Evolutionary conservation across 208 protist species (phyloP), one percentile per base, ranked within the genome.

Genomic region (Phytomonas serpens): DNA sequence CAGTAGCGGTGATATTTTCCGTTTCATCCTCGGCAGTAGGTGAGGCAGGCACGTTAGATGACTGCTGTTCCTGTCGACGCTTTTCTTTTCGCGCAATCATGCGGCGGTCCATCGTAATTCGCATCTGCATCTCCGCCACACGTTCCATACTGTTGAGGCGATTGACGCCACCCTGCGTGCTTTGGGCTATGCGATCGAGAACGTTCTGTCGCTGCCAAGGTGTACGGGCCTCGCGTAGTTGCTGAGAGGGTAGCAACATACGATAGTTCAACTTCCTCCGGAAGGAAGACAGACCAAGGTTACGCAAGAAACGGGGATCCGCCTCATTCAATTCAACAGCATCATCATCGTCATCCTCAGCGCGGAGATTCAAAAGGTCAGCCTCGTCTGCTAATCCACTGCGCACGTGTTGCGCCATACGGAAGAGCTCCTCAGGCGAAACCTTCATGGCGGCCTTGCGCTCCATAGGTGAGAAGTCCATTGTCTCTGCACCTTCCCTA

Each of bases 321-420:
- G 82, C 84, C 65, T 94, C 88, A 78, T 94, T 96, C 57, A 96
- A 78, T 78, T 94, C 88, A 57, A 96, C 88, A 36, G 82, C 80
- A 65, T 81, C 77, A 51, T 32, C 81, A 14, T 87, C 78, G 38
- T 81, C 88, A 30, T 86, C 87, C 73, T 96, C 89, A 2, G 81
- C 78, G 34, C 72, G 77, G 63, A 93, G 68, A 67, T 84, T 76
- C 51, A 94, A 79, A 62, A 96, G 75, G 68, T 86, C 87, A 34
- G 91, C 77, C 66, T 96, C 88, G 65, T 96, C 91, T 7, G 85
- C 76, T n/a, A 94, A 77, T 16, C 91, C 91, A 67, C 76, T 87
- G 65, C 88, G 88, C 36, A 93, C 88, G 67, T 90, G 78, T 80
- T 94, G 89, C 23, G 88, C 87, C 69, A 96, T 84, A 51, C 85